Evolutionary conservation across 768 basidiomycete species (phyloP).

Genomic region (Tricholoma saponaceum): DNA sequence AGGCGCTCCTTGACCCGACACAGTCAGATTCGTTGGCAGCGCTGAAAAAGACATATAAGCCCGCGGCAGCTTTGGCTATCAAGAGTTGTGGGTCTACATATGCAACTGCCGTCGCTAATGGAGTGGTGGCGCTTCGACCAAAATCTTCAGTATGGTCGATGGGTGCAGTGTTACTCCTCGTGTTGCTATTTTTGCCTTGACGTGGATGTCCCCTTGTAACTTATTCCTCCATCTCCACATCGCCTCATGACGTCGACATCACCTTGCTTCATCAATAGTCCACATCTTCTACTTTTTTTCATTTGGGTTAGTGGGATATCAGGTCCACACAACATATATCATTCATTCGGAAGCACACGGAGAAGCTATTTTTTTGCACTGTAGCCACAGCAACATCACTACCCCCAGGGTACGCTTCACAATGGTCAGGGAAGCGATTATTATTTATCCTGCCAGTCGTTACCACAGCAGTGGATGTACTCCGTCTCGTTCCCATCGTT

Average conservation of each 20-base stretch:
- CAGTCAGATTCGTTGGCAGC: slow-evolving; percentile 12
- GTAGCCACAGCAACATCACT: neutral
- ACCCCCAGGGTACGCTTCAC: neutral
- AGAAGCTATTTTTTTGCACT: neutral
- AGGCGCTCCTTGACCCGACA: slow-evolving; percentile 32
- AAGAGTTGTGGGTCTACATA: slow-evolving; percentile 50
- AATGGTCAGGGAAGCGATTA: neutral
- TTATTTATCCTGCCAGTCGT: neutral
- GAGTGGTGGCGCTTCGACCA: neutral
- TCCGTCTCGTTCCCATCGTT: neutral
- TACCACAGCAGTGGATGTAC: neutral
- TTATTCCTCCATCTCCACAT: neutral
- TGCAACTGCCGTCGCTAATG: slow-evolving; percentile 24
- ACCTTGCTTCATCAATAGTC: neutral
- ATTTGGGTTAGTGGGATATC: neutral
- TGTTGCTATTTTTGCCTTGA: neutral
- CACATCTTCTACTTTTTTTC: neutral
- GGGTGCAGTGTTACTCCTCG: neutral
- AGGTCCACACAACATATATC: neutral
- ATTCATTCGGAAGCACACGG: neutral
- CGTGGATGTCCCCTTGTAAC: neutral
- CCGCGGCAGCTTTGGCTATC: slow-evolving; percentile 42
- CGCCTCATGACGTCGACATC: neutral
- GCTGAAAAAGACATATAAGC: slow-evolving; percentile 43
- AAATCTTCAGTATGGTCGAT: slow-evolving; percentile 4